phyloP scores from a whole-genome alignment of 208 protist species.

The Crithidia brevicula region DNA sequence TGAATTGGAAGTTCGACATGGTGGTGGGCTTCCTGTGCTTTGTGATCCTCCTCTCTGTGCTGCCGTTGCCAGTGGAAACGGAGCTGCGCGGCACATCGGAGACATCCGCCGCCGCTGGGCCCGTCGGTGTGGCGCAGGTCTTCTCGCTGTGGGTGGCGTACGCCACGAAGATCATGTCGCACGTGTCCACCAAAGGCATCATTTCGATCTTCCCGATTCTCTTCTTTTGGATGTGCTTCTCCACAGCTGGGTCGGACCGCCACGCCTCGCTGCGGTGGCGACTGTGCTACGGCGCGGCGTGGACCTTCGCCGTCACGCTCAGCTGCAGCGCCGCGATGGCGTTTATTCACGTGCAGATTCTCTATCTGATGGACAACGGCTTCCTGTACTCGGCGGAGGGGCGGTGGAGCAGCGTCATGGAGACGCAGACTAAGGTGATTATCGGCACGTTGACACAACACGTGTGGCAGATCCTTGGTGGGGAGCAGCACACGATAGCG shows the following conservation, averaged over 20 bases:
- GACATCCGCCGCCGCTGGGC: not conserved
- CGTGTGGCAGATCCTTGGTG: constrained; percentile 33
- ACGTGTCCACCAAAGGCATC: constrained; percentile 51
- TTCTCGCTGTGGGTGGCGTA: constrained; percentile 39
- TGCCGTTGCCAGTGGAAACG: constrained; percentile 52
- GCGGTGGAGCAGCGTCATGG: constrained; percentile 65
- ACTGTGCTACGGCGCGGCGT: constrained; percentile 46
- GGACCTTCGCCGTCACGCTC: constrained; percentile 58
- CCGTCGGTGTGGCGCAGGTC: constrained; percentile 24
- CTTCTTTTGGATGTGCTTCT: constrained; percentile 65
- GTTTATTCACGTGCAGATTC: constrained; percentile 46
- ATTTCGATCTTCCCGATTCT: constrained; percentile 53
- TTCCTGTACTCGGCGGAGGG: constrained; percentile 52
- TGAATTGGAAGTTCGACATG: constrained; percentile 91
- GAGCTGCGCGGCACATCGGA: constrained; percentile 10
- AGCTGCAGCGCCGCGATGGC: constrained; percentile 55
- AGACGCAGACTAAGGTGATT: constrained; percentile 41
- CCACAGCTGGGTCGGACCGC: constrained; percentile 49
- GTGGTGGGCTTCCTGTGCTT: constrained; percentile 76
- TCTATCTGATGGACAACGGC: constrained; percentile 56
- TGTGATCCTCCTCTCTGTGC: constrained; percentile 57
- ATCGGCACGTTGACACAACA: constrained; percentile 21
- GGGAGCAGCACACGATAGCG: constrained; percentile 15
- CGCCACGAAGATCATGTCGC: constrained; percentile 44
- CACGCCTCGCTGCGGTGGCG: constrained; percentile 51